phyloP scores from a whole-genome alignment of 805 yeast species.

The Yamadazyma phyllophila region DNA sequence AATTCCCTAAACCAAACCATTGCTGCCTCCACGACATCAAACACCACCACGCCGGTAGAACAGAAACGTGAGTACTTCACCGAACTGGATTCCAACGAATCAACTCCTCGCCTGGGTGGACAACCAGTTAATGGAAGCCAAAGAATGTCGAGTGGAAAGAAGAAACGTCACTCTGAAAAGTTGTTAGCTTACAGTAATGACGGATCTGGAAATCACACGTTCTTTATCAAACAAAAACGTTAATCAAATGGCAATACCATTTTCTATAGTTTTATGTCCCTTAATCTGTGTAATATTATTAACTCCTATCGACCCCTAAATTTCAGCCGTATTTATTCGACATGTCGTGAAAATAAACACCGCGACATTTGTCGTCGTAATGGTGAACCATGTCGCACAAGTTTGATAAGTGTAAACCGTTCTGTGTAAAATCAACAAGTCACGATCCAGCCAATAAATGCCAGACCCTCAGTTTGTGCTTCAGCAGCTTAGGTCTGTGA shows the following conservation, averaged over 20 bases:
- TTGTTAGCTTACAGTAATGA: slow-evolving; percentile 42
- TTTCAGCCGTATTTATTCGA: not conserved
- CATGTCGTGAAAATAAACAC: no score
- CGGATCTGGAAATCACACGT: slow-evolving; percentile 37
- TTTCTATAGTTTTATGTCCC: not conserved
- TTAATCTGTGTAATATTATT: slow-evolving; percentile 3
- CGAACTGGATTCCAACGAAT: slow-evolving; percentile 12
- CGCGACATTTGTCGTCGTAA: no score
- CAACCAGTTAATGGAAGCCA: slow-evolving; percentile 17
- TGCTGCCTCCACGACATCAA: slow-evolving; percentile 4
- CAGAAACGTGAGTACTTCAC: slow-evolving; percentile 15
- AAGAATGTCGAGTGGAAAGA: slow-evolving; percentile 6
- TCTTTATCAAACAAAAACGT: slow-evolving; percentile 35
- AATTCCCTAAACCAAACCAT: slow-evolving; percentile 5
- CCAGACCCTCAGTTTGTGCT: slow-evolving; percentile 7
- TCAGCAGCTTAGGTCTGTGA: slow-evolving; percentile 52
- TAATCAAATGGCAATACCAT: slow-evolving; percentile 5
- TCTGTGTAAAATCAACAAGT: not conserved
- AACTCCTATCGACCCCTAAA: not conserved
- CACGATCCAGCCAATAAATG: not conserved
- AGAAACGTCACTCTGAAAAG: slow-evolving; percentile 25
- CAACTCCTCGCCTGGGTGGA: slow-evolving; percentile 23
- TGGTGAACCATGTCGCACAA: not conserved
- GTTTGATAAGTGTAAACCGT: not conserved
- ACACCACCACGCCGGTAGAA: slow-evolving; percentile 13